A percentile compares a stretch with the other conserved stretches of the same genome.
Conservation (phyloP, 129 eudicot species). For the Ambrosia artemisiifolia region DNA sequence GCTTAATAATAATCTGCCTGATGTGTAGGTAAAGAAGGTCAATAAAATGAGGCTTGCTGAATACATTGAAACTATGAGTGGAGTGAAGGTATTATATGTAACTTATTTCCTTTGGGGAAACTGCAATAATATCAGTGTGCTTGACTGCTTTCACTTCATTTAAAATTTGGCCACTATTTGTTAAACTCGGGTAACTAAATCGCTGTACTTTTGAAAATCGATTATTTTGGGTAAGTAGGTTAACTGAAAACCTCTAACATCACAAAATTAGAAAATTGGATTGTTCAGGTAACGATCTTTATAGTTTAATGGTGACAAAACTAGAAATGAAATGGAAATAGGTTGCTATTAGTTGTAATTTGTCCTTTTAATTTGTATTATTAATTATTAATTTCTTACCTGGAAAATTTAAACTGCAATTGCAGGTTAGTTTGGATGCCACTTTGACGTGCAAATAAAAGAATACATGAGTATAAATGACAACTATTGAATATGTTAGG, state of each 20-base stretch:
- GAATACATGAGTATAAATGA: constrained; percentile 62
- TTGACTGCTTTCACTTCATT: background rate
- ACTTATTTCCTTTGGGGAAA: background rate
- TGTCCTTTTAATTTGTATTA: constrained; percentile 4
- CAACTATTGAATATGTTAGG: constrained; percentile 51
- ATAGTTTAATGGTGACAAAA: background rate
- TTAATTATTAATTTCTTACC: background rate
- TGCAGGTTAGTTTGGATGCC: constrained; percentile 63
- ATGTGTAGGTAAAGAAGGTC: constrained; percentile 48
- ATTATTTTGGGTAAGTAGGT: background rate
- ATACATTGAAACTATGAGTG: constrained; percentile 52
- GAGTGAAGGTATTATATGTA: constrained; percentile 41
- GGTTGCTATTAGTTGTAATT: background rate
- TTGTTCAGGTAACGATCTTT: background rate
- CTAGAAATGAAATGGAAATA: background rate
- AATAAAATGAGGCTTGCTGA: constrained; percentile 60
- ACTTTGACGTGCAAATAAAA: constrained; percentile 57
- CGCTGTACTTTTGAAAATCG: background rate
- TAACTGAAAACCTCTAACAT: background rate
- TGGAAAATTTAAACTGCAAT: background rate
- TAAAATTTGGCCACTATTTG: background rate
- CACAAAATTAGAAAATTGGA: background rate
- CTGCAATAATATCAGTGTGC: background rate
- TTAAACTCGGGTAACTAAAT: background rate
- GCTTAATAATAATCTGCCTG: background rate